Conservation (phyloP, 2,329 filamentous ascomycete genomes). For the Fusarium burgessii region DNA sequence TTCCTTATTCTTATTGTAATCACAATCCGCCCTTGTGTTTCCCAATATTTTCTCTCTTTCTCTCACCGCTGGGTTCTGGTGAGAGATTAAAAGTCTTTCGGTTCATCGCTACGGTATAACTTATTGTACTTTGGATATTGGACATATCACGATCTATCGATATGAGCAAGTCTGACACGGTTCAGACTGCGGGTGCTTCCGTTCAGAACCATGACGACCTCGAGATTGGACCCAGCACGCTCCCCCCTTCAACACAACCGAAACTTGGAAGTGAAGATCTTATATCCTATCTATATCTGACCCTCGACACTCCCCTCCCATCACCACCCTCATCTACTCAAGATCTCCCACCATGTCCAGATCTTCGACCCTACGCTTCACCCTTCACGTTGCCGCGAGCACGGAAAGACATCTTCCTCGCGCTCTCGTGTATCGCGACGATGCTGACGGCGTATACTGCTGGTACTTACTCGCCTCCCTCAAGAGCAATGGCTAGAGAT, state of each 20-base stretch:
- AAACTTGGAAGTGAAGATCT: constrained; percentile 35
- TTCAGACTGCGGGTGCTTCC: constrained; percentile 12
- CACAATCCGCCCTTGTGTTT: constrained; percentile 10
- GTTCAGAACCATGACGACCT: constrained; percentile 26
- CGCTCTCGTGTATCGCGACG: constrained; percentile 81
- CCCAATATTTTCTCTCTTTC: background rate
- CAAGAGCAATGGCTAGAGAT: constrained; percentile 72
- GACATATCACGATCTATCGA: background rate
- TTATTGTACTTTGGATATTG: background rate
- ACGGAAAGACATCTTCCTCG: constrained; percentile 78
- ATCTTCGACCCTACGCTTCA: constrained; percentile 74
- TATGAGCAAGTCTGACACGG: constrained; percentile 28
- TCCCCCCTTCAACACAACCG: constrained; percentile 17
- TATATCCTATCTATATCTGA: constrained; percentile 57
- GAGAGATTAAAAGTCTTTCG: background rate
- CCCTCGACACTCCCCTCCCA: constrained; percentile 56
- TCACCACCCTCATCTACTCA: constrained; percentile 34
- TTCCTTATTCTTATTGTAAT: constrained; percentile 12
- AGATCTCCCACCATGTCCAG: constrained; percentile 69
- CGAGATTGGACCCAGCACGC: constrained; percentile 31
- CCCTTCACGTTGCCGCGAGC: constrained; percentile 79
- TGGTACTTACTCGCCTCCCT: constrained; percentile 81
- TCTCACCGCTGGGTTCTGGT: constrained; percentile 1
- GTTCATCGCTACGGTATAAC: background rate
- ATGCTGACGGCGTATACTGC: constrained; percentile 83